phyloP scores from a whole-genome alignment of 306 rosid species.

The Vigna trinervia region DNA sequence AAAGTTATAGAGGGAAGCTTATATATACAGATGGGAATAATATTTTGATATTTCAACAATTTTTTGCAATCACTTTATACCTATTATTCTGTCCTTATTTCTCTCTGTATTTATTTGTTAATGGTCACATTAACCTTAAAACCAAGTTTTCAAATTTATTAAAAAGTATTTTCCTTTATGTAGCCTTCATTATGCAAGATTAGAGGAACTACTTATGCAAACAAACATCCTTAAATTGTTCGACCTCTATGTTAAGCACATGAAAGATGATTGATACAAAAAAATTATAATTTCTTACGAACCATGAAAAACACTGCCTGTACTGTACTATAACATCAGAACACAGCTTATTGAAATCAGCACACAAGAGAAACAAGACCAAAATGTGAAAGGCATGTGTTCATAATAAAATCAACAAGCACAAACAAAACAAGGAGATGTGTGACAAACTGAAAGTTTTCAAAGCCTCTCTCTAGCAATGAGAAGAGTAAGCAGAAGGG shows the following conservation, averaged over 20 bases:
- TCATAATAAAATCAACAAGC: background rate
- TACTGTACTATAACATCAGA: background rate
- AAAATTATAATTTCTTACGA: background rate
- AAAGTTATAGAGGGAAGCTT: too few relatives aligned
- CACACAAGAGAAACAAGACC: background rate
- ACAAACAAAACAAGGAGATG: background rate
- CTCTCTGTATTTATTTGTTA: too few relatives aligned
- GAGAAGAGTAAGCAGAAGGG: constrained; percentile 46
- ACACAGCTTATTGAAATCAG: constrained; percentile 28
- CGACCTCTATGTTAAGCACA: background rate
- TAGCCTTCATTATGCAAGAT: too few relatives aligned
- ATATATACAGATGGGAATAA: too few relatives aligned
- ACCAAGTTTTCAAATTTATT: too few relatives aligned
- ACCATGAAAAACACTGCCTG: background rate
- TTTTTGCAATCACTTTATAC: too few relatives aligned
- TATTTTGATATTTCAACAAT: too few relatives aligned
- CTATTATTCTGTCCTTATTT: too few relatives aligned
- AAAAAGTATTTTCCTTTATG: too few relatives aligned
- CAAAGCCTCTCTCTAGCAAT: constrained; percentile 36
- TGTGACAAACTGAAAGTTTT: background rate
- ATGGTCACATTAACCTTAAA: too few relatives aligned
- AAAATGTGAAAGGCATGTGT: constrained; percentile 4
- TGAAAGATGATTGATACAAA: background rate
- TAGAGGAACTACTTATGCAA: too few relatives aligned
- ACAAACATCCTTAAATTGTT: background rate